Base-by-base conservation (phyloP, 306 rosid genomes). In the Pyrus betulifolia region DNA sequence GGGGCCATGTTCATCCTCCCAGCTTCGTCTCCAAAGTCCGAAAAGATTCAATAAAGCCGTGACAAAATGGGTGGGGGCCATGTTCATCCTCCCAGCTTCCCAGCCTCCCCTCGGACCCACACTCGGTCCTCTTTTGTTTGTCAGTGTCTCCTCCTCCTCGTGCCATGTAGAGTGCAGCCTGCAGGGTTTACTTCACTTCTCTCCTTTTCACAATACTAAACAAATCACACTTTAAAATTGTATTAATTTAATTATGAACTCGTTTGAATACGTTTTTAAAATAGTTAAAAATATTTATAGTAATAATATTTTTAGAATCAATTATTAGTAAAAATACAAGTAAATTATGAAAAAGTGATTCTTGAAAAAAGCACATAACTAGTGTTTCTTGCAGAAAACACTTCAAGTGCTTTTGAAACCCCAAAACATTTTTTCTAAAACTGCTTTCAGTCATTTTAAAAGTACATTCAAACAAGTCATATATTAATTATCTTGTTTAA, bases 11-110 rank as follows among this genome's bases (percentile, higher is more conserved):
- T n/a, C 78, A 14, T 61, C 49, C 45, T 38, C 76, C 44, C 71
- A 78, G 22, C 65, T 22, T 61, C 70, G 57, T 40, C 67, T 44
- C 76, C 45, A 6, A 73, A 49, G 11, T 57, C 11, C 9, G 6
- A 57, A 57, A 57, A 74, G 35, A 19, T 65, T 65, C 23, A 31
- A 33, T 21, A 31, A 74, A 61, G 60, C 70, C 30, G 70, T 42
- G 78, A 74, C 70, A 61, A 61, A 61, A 61, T 61, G 49, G 19
- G 67, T 74, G 77, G 78, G 78, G 78, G 42, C 78, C 78, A 74
- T 42, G 70, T 61, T n/a, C 78, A 14, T 61, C 49, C 45, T 38
- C 76, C 44, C 71, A 78, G 22, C 65, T 22, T 61, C 70, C 51
- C 57, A 54, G 69, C 52, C 78, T 78, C 67, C 71, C 51, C 76